These are phyloP conservation scores for Termitomyces sp. DNA, from an alignment of 768 basidiomycete genomes.

Conservation along the genomic window DNA sequence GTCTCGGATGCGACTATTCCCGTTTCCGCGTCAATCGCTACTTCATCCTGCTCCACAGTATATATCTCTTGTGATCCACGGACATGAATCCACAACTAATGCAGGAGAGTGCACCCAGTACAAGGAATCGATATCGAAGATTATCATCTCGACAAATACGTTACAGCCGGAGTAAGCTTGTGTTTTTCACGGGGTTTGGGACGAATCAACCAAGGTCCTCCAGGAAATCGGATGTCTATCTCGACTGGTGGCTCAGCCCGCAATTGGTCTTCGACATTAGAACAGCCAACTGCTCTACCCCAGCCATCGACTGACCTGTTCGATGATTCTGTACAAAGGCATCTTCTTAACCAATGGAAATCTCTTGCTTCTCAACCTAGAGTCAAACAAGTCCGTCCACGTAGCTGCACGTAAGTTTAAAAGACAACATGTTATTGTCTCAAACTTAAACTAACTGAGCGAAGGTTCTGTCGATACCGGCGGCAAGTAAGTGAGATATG, in stretches of 20 bases:
- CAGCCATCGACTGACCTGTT: neutral
- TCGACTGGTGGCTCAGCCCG: neutral
- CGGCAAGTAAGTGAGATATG: neutral
- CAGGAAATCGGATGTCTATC: neutral
- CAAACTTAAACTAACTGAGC: neutral
- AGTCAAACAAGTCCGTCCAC: neutral
- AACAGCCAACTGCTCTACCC: neutral
- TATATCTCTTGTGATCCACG: neutral
- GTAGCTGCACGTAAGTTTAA: conserved; percentile 3
- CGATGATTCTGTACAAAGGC: neutral
- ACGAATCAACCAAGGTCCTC: neutral
- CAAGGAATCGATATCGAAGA: neutral
- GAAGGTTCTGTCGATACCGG: neutral
- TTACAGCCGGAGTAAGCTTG: neutral
- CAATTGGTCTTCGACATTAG: neutral
- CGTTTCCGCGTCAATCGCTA: neutral
- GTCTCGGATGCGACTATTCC: neutral
- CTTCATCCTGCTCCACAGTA: neutral
- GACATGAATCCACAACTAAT: neutral
- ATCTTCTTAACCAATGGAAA: neutral
- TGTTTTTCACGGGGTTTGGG: too few relatives aligned
- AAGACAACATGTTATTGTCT: neutral
- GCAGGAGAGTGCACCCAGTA: neutral
- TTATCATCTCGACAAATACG: neutral
- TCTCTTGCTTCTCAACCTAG: neutral